phyloP scores from a whole-genome alignment of 345 rosid genomes.

The Eucalyptus grandis region DNA sequence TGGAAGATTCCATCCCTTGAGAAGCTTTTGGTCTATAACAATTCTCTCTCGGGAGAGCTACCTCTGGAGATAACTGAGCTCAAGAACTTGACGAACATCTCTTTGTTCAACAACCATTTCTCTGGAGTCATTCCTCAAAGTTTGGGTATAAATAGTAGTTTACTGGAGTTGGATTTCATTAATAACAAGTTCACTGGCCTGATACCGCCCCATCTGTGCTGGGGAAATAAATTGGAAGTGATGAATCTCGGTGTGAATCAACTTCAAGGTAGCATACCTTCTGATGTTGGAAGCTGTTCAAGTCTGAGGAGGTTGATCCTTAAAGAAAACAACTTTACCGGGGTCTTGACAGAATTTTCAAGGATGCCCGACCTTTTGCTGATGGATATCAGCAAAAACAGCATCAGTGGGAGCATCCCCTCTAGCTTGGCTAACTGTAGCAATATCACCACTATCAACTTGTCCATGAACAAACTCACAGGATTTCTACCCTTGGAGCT shows the following conservation, averaged over 20 bases:
- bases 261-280: slow-evolving; percentile 50
- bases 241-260: slow-evolving; percentile 52
- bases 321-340: slow-evolving; percentile 31
- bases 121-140: slow-evolving; percentile 46
- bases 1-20: slow-evolving; percentile 59
- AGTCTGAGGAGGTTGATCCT: slow-evolving; percentile 57
- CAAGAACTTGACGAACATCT: slow-evolving; percentile 30
- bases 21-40: slow-evolving; percentile 36
- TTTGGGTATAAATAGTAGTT: slow-evolving; percentile 62
- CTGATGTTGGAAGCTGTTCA: slow-evolving; percentile 38
- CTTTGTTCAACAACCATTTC: slow-evolving; percentile 44
- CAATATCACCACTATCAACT: slow-evolving; percentile 29
- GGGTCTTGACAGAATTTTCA: slow-evolving; percentile 51
- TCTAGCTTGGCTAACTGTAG: slow-evolving; percentile 35
- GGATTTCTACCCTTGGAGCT: slow-evolving; percentile 50
- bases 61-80: slow-evolving; percentile 56
- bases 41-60: slow-evolving; percentile 59
- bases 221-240: slow-evolving; percentile 24
- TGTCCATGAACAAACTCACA: slow-evolving; percentile 50
- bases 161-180: slow-evolving; percentile 50
- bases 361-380: slow-evolving; percentile 20
- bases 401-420: slow-evolving; percentile 49
- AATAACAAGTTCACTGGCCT: slow-evolving; percentile 47
- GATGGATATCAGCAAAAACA: slow-evolving; percentile 52
- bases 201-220: slow-evolving; percentile 68